Evolutionary conservation across 306 rosid genomes (phyloP), one percentile per base, ranked within the genome.

Genomic region (Trifolium fragiferum): DNA sequence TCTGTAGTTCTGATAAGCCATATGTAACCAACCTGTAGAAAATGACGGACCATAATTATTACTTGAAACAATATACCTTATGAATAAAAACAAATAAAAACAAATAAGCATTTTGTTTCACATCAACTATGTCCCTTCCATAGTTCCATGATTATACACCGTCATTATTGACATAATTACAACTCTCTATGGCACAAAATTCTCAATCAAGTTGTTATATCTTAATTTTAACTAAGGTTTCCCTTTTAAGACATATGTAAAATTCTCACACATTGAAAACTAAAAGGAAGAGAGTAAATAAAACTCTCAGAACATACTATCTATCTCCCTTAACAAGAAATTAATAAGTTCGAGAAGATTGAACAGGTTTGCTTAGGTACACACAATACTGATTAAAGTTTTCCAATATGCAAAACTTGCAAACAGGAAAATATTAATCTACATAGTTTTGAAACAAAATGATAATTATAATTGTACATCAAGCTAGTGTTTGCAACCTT

Each of bases 1-100:
- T 95, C 78, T 87, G 99, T 53, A 92, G 87, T 80, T 90, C 99
- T 33, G 89, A 85, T 77, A 95, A 84, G 76, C 90, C 92, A 85
- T 95, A 89, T 9, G 96, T 87, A 72, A 68, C 90, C 83, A 95
- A 77, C 89, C 99, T 94, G 87, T 57, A 84, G 53, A 30, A 72
- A 78, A 72, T 27, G 25, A 35, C 16, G 62, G 40, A 38, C 18
- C 77, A 55, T 78, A 58, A 51, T 80, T 50, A 78, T 35, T 40
- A 46, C 44, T 49, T n/a, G 67, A 61, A 53, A 57, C 61, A 70
- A 75, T 50, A 85, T 38, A 76, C 67, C 1, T 59, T 51, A 40
- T 25, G 66, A 50, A 41, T 68, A 27, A 19, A 14, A 65, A n/a
- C 20, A 35, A 50, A 41, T 68, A 27, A 19, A 14, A 65, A n/a